phyloP scores from a whole-genome alignment of 2,329 filamentous ascomycete species.

The Purpureocillium takamizusanense region DNA sequence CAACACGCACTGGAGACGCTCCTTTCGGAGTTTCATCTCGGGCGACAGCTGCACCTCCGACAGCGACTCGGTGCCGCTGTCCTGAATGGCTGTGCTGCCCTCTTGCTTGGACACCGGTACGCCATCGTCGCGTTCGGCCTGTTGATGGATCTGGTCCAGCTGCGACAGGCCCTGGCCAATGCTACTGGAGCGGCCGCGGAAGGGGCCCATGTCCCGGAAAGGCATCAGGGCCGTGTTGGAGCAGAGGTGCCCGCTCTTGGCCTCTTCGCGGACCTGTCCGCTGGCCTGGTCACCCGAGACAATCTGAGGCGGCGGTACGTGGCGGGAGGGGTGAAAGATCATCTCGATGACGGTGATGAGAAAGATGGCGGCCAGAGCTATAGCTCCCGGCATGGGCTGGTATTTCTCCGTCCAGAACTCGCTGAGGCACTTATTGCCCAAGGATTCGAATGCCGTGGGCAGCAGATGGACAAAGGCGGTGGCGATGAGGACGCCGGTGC shows the following conservation, averaged over 20 bases:
- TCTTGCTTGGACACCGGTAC: constrained; percentile 2
- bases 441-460: constrained; percentile 54
- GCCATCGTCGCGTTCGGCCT: background rate
- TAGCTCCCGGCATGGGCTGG: constrained; percentile 67
- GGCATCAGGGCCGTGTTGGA: constrained; percentile 16
- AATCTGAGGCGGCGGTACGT: constrained; percentile 12
- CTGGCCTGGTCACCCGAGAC: background rate
- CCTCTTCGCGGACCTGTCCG: background rate
- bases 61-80: constrained; percentile 14
- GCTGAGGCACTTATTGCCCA: constrained; percentile 59
- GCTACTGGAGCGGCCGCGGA: constrained; percentile 23
- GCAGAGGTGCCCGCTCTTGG: constrained; percentile 3
- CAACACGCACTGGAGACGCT: constrained; percentile 67
- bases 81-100: constrained; percentile 6
- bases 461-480: constrained; percentile 74
- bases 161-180: constrained; percentile 22
- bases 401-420: constrained; percentile 69
- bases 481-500: constrained; percentile 65
- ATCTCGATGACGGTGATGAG: constrained; percentile 77
- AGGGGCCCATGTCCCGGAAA: constrained; percentile 22
- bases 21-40: constrained; percentile 51
- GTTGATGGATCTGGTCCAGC: constrained; percentile 10
- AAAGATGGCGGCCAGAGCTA: constrained; percentile 71
- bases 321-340: constrained; percentile 40
- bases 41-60: constrained; percentile 22